Conservation (phyloP, 169 alveolate species). For the Plasmodium knowlesi region DNA sequence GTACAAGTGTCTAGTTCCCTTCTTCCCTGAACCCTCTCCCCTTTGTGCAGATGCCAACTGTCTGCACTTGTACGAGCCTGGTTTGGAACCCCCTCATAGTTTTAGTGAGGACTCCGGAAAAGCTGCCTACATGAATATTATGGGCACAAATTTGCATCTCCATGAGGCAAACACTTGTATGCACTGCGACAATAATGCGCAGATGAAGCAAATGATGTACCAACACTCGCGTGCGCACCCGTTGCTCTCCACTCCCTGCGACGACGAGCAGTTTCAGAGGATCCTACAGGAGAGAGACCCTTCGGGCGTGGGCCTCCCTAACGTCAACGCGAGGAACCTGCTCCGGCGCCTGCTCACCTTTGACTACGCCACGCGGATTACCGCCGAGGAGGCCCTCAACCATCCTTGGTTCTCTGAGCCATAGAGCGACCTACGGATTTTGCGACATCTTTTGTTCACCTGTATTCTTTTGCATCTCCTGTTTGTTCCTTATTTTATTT, state of each 20-base stretch:
- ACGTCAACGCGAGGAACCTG: slow-evolving; percentile 83
- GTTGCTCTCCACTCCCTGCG: neutral
- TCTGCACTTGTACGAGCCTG: neutral
- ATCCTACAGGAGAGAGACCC: slow-evolving; percentile 62
- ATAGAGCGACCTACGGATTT: neutral
- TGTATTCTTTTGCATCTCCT: neutral
- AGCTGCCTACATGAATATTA: neutral
- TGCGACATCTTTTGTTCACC: neutral
- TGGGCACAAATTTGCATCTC: neutral
- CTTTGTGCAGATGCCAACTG: slow-evolving; percentile 35
- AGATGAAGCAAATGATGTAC: neutral
- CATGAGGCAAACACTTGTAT: neutral
- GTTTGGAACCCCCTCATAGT: neutral
- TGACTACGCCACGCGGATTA: slow-evolving; percentile 83
- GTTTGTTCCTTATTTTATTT: neutral
- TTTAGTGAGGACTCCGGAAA: neutral
- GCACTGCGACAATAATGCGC: neutral
- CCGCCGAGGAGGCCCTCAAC: slow-evolving; percentile 85
- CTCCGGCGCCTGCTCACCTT: slow-evolving; percentile 80
- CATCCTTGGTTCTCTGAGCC: slow-evolving; percentile 83
- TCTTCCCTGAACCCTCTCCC: slow-evolving; percentile 29
- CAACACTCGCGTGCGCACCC: neutral
- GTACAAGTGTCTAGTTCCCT: slow-evolving; percentile 4
- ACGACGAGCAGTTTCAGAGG: slow-evolving; percentile 50
- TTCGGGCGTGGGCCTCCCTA: slow-evolving; percentile 65